A percentile compares a stretch with the other conserved stretches of the same genome.
phyloP scores from a whole-genome alignment of 805 yeast species.

The Kodamaea kaohsiungensis region DNA sequence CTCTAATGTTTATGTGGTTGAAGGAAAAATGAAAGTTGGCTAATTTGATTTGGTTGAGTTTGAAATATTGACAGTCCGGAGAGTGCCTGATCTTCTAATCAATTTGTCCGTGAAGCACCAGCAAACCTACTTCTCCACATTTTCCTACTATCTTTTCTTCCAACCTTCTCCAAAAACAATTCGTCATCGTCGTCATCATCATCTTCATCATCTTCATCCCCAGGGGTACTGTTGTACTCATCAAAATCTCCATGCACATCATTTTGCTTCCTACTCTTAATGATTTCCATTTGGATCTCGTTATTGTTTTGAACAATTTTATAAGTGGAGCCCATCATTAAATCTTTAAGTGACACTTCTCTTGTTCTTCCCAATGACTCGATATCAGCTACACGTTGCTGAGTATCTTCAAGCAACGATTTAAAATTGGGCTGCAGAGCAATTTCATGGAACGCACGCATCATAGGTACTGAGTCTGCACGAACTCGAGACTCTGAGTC shows the following conservation, averaged over 20 bases:
- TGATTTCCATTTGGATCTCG: constrained; percentile 15
- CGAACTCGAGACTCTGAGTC: constrained; percentile 71
- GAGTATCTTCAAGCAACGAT: constrained; percentile 61
- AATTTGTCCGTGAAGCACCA: constrained; percentile 16
- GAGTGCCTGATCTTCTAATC: background rate
- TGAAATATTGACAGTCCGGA: background rate
- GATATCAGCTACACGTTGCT: constrained; percentile 69
- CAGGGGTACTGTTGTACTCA: constrained; percentile 6
- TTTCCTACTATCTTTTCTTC: constrained; percentile 17
- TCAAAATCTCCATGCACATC: constrained; percentile 23
- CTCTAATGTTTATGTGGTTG: too few relatives aligned
- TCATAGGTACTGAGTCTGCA: constrained; percentile 86
- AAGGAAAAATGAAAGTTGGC: too few relatives aligned
- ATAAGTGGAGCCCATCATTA: constrained; percentile 53
- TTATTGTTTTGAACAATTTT: constrained; percentile 22
- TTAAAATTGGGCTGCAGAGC: constrained; percentile 71
- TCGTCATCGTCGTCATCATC: constrained; percentile 18
- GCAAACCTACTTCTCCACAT: constrained; percentile 51
- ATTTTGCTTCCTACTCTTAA: constrained; percentile 18
- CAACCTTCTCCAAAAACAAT: constrained; percentile 22
- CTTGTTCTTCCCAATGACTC: constrained; percentile 79
- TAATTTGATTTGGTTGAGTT: too few relatives aligned
- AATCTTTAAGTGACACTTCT: constrained; percentile 71
- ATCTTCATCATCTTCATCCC: constrained; percentile 10
- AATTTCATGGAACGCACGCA: constrained; percentile 84